Base-by-base conservation (phyloP, 2,329 filamentous ascomycete genomes). In the Magnaporthales sp. region DNA sequence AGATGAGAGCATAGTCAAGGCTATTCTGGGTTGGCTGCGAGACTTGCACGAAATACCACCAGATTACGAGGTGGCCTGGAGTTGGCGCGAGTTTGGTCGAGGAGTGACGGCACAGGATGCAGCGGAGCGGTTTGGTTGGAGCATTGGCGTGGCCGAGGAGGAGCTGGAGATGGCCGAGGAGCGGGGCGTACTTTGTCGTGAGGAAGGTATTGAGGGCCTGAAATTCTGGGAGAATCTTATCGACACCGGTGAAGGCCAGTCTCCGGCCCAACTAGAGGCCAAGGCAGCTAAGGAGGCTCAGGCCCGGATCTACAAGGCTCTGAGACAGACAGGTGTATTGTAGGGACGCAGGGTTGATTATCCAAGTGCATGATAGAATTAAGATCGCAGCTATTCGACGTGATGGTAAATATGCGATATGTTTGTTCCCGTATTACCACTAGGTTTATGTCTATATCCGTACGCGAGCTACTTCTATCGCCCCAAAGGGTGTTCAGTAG, bases 121-220 rank as follows among this genome's bases (percentile, higher is more conserved):
- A 0, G 95, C 95, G 0, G 91, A 96, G 76, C 83, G 87, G 64
- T 99, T 99, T 77, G 92, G 93, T 6, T 99, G 95, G 95, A 98
- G 95, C 75, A 90, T 99, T 8, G 95, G 95, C 9, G 94, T 99
- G 26, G 95, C 95, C 1, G 91, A 90, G 68, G 95, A 98, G 76
- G 95, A 99, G 78, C 82, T 99, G 13, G 91, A 97, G 75, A 97
- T 99, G 94, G 93, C 93, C 0, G 95, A 99, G 77, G 94, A 98
- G 75, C 87, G 86, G 67, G 95, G 95, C 0, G 87, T 88, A 2
- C 76, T 99, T 24, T 98, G 94, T 75, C 89, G 95, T 63, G 95
- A 99, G 75, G 93, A 96, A 73, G 90, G 92, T 4, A 86, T 98
- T 15, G 93, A 97, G 75, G 95, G 95, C 0, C 81, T 96, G 62